Conservation (phyloP, 495 filamentous ascomycete species). For the Annulohypoxylon maeteangense region DNA sequence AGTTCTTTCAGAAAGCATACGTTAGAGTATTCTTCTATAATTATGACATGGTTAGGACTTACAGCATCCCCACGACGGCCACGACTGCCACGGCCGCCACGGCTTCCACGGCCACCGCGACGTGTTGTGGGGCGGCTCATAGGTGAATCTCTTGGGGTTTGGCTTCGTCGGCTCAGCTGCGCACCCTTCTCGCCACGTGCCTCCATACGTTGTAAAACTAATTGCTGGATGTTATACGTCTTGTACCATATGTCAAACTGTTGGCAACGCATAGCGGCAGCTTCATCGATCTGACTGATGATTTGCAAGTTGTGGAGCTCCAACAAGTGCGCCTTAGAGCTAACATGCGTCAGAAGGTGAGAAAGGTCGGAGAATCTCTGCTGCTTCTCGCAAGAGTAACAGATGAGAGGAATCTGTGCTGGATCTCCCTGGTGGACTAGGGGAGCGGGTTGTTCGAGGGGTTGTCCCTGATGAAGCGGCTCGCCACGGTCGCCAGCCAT, state of each 20-base stretch:
- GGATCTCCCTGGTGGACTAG: slow-evolving; percentile 5
- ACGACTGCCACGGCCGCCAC: slow-evolving; percentile 25
- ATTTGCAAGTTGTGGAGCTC: slow-evolving; percentile 78
- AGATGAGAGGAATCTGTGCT: slow-evolving; percentile 68
- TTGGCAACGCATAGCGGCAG: slow-evolving; percentile 61
- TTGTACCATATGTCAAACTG: slow-evolving; percentile 78
- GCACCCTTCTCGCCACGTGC: slow-evolving; percentile 72
- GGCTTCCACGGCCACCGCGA: slow-evolving; percentile 27
- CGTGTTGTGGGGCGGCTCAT: not conserved
- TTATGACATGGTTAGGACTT: slow-evolving; percentile 14
- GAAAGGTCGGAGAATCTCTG: slow-evolving; percentile 87
- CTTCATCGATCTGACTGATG: slow-evolving; percentile 65
- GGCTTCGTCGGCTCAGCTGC: slow-evolving; percentile 35
- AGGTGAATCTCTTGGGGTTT: slow-evolving; percentile 12
- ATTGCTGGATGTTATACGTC: slow-evolving; percentile 67
- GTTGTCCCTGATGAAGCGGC: not conserved
- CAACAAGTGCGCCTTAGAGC: slow-evolving; percentile 85
- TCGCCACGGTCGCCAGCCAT: not conserved
- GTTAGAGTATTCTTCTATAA: slow-evolving; percentile 11
- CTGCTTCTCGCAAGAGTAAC: slow-evolving; percentile 80
- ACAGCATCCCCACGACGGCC: slow-evolving; percentile 32
- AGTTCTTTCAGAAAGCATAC: slow-evolving; percentile 1
- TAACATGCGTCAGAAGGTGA: slow-evolving; percentile 86
- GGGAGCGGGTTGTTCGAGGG: slow-evolving; percentile 11
- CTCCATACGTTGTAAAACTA: slow-evolving; percentile 76